Conservation (phyloP, 2,329 filamentous ascomycete species). For the Penicillium sp. region DNA sequence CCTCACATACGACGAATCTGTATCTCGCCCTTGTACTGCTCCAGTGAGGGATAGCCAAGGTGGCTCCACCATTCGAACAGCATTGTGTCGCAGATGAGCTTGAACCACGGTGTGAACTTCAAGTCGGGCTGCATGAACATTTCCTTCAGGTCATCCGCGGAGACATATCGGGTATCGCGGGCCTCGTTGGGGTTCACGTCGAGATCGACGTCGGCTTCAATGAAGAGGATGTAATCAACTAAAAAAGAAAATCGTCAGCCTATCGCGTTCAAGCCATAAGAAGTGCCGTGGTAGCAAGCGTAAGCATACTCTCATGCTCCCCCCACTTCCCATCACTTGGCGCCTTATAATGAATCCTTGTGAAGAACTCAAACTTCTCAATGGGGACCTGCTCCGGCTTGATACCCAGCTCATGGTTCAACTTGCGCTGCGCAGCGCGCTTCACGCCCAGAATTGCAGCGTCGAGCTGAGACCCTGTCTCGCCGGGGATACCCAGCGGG, state of each 20-base stretch:
- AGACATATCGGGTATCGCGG: slow-evolving; percentile 81
- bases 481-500: slow-evolving; percentile 85
- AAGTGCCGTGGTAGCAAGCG: background rate
- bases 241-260: slow-evolving; percentile 2
- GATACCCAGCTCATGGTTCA: slow-evolving; percentile 94
- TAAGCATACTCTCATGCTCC: slow-evolving; percentile 89
- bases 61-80: slow-evolving; percentile 97
- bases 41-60: slow-evolving; percentile 74
- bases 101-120: slow-evolving; percentile 98
- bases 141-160: slow-evolving; percentile 76
- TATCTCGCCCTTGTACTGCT: slow-evolving; percentile 84
- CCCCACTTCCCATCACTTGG: slow-evolving; percentile 98
- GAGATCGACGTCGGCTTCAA: slow-evolving; percentile 84
- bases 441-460: slow-evolving; percentile 86
- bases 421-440: slow-evolving; percentile 88
- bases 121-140: slow-evolving; percentile 82
- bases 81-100: slow-evolving; percentile 97
- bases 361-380: slow-evolving; percentile 91
- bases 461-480: slow-evolving; percentile 82
- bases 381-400: slow-evolving; percentile 85
- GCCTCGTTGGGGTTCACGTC: slow-evolving; percentile 86
- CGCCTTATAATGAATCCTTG: slow-evolving; percentile 96
- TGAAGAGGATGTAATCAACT: slow-evolving; percentile 99
- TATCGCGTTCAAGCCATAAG: too few relatives aligned
- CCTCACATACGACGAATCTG: slow-evolving; percentile 81